Evolutionary conservation across 1,284 basidiomycete species (phyloP), one percentile per base, ranked within the genome.

Genomic region (Sanghuangporus sanghuang): DNA sequence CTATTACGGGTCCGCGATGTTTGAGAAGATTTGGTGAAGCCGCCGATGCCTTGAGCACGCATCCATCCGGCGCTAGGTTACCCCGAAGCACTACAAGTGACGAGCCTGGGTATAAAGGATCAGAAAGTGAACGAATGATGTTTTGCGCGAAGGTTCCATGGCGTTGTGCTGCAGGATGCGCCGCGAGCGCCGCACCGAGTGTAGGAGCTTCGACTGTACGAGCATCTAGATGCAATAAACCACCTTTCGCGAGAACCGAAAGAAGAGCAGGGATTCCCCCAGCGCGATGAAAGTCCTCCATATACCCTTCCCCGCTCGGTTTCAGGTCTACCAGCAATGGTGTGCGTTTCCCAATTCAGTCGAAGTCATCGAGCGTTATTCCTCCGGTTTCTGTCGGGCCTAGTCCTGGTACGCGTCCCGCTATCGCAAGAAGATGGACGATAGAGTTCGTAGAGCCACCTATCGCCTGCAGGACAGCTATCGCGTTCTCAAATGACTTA

Each of bases 401-500:
- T 12, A 79, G 66, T 12, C 73, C 74, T 21, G 69, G 53, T 9
- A 74, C 71, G 0, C 77, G 69, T 11, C 77, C 75, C 0, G 78
- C 78, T 11, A 79, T 76, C 1, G 78, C 78, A 35, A 79, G 68
- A 0, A 79, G 69, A 62, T 79, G 78, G 1, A 79, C 73, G 8
- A 78, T 71, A 1, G 76, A 74, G 56, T 79, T 79, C 21, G 78
- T 79, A 38, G 73, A 75, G 3, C 78, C 78, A 6, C 78, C 78
- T 14, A 79, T 65, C 1, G 77, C 73, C 53, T 76, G 76, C 1
- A 76, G 72, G 39, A 78, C 69, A 4, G 72, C 73, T 62, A 79
- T 76, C 50, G 77, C 77, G 63, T 79, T 79, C 63, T 77, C 75
- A 56, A 79, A 79, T 3, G 71, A 73, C 52, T 75, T 64, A 38